phyloP scores from a whole-genome alignment of 768 basidiomycete genomes.

The Lyophyllum decastes region DNA sequence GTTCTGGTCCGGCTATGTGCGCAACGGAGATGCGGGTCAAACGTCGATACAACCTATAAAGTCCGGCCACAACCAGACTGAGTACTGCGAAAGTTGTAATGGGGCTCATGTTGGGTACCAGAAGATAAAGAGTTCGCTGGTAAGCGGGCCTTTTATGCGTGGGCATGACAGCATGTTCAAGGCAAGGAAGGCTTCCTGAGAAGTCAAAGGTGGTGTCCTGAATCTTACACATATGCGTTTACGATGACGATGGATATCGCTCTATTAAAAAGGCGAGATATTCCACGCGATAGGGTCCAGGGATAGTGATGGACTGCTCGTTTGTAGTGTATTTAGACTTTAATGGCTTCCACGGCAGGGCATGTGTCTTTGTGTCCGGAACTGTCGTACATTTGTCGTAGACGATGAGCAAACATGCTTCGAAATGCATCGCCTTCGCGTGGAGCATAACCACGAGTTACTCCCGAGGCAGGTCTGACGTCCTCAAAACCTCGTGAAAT shows the following conservation, averaged over 20 bases:
- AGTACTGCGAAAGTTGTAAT: slow-evolving; percentile 7
- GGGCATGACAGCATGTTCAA: not conserved
- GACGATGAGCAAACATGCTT: slow-evolving; percentile 14
- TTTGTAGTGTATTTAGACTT: not conserved
- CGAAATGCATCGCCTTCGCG: not conserved
- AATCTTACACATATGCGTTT: slow-evolving; percentile 1
- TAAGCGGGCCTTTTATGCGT: slow-evolving; percentile 1
- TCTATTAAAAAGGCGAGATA: not conserved
- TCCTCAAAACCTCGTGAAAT: not conserved
- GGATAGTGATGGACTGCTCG: not conserved
- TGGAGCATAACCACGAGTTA: not conserved
- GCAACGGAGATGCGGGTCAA: slow-evolving; percentile 33
- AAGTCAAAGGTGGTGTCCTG: slow-evolving; percentile 3
- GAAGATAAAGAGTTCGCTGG: not conserved
- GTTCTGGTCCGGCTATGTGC: slow-evolving; percentile 35
- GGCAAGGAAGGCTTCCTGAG: not conserved
- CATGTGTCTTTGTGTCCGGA: slow-evolving; percentile 1
- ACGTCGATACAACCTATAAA: slow-evolving; percentile 31
- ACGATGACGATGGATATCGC: slow-evolving; percentile 1
- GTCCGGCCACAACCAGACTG: slow-evolving; percentile 5
- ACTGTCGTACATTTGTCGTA: slow-evolving; percentile 9
- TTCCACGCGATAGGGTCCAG: not conserved
- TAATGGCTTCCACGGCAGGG: not conserved
- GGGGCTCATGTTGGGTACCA: slow-evolving; percentile 12
- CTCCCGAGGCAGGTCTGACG: not conserved